Conservation (phyloP, 805 yeast species). For the Ogataea saltuana region DNA sequence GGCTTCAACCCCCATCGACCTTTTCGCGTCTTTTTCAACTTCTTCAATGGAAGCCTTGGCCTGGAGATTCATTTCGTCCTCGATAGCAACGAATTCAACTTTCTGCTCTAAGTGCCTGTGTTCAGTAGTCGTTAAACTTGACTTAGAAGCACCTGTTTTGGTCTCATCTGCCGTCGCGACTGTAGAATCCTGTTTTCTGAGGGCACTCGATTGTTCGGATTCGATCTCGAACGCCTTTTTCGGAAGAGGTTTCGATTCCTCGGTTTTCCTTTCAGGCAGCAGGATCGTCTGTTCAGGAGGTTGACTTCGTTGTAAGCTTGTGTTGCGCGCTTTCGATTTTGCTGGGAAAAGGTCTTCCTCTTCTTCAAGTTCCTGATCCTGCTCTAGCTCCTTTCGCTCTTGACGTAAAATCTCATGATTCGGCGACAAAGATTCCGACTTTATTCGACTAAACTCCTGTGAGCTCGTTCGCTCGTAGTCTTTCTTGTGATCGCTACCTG, state of each 20-base stretch:
- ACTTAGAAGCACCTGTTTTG: too few species aligned
- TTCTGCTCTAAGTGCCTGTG: too few species aligned
- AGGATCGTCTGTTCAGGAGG: background rate
- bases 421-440: conserved; percentile 20
- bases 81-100: too few species aligned
- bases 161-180: too few species aligned
- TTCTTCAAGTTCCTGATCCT: too few species aligned
- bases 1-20: too few species aligned
- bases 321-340: conserved; percentile 8
- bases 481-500: conserved; percentile 14
- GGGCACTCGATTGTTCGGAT: background rate
- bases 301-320: background rate
- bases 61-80: too few species aligned
- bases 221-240: background rate
- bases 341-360: conserved; percentile 22
- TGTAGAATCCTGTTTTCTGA: too few species aligned
- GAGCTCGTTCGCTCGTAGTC: conserved; percentile 12
- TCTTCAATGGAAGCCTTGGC: too few species aligned
- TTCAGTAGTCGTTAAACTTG: too few species aligned
- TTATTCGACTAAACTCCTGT: conserved; percentile 7
- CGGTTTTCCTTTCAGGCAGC: background rate
- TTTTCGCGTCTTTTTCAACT: too few species aligned
- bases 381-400: too few species aligned
- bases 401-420: conserved; percentile 11
- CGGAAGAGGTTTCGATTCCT: background rate